These are phyloP conservation scores for Phyllosticta citriasiana DNA, from an alignment of 2,329 filamentous ascomycete species.

Conservation along the genomic window DNA sequence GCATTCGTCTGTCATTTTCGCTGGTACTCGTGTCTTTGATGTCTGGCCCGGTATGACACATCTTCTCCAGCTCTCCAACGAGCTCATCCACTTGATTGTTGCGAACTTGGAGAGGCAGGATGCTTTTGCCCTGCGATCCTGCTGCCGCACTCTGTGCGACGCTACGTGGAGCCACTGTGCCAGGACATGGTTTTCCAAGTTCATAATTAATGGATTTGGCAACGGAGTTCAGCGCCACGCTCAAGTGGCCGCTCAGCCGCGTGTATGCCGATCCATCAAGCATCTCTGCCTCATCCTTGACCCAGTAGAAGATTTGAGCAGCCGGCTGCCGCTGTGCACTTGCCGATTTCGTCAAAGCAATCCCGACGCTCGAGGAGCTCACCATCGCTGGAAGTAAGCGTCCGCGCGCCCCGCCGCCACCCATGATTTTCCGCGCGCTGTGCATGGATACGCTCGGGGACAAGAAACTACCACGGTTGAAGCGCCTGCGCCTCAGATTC, in stretches of 20 bases:
- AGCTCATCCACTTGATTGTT: background rate
- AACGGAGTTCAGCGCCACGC: background rate
- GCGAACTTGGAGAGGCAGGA: background rate
- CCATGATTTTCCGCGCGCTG: background rate
- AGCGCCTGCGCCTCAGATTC: background rate
- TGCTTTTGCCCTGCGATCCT: background rate
- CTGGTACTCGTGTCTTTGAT: background rate
- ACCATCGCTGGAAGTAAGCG: background rate
- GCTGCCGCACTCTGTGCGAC: background rate
- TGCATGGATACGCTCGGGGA: background rate
- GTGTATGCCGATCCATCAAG: background rate
- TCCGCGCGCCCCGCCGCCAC: background rate
- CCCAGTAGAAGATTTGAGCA: background rate
- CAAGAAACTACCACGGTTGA: background rate
- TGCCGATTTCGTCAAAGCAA: background rate
- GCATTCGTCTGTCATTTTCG: background rate
- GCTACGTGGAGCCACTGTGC: background rate
- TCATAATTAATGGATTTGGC: background rate
- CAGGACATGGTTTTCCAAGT: background rate
- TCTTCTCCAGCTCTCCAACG: background rate
- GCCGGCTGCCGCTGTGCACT: background rate
- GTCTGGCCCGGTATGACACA: background rate
- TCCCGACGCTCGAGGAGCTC: background rate
- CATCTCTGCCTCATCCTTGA: background rate
- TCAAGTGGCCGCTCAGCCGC: background rate